Percentiles rank a stretch among this genome's conserved stretches.
Conservation (phyloP, 306 rosid species). For the Cicer cuneatum region DNA sequence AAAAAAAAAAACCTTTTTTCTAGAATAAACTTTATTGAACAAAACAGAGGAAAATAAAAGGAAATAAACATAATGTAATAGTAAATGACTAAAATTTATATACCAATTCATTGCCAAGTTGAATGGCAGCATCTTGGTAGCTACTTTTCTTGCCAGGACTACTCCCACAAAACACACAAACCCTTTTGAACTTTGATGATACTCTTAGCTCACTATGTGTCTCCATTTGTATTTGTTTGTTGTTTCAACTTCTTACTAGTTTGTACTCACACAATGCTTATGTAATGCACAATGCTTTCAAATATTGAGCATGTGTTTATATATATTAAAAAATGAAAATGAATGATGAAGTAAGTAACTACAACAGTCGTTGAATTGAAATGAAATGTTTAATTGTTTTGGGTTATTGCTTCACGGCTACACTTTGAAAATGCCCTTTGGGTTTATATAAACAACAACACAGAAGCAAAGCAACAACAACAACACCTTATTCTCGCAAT, state of each 20-base stretch:
- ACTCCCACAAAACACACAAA: slow-evolving; percentile 99
- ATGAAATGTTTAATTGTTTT: not conserved
- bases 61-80: not conserved
- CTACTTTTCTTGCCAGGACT: slow-evolving; percentile 94
- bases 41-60: not conserved
- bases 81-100: not conserved
- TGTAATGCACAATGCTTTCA: not conserved
- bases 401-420: not conserved
- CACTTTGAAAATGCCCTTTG: slow-evolving; percentile 20
- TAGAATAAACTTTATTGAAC: slow-evolving; percentile 2
- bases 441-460: slow-evolving; percentile 14
- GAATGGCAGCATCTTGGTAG: slow-evolving; percentile 95
- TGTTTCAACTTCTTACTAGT: not conserved
- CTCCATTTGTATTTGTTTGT: slow-evolving; percentile 57
- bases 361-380: not conserved
- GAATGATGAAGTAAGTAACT: slow-evolving; percentile 6
- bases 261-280: slow-evolving; percentile 5
- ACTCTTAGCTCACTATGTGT: slow-evolving; percentile 64
- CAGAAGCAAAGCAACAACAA: not conserved
- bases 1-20: not conserved
- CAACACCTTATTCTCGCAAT: too few relatives aligned
- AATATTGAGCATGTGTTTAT: not conserved
- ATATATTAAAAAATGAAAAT: slow-evolving; percentile 1
- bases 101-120: slow-evolving; percentile 99
- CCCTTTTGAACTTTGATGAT: slow-evolving; percentile 89